phyloP scores from a whole-genome alignment of 352 stramenopile genomes.

The Phytophthora aleatoria region DNA sequence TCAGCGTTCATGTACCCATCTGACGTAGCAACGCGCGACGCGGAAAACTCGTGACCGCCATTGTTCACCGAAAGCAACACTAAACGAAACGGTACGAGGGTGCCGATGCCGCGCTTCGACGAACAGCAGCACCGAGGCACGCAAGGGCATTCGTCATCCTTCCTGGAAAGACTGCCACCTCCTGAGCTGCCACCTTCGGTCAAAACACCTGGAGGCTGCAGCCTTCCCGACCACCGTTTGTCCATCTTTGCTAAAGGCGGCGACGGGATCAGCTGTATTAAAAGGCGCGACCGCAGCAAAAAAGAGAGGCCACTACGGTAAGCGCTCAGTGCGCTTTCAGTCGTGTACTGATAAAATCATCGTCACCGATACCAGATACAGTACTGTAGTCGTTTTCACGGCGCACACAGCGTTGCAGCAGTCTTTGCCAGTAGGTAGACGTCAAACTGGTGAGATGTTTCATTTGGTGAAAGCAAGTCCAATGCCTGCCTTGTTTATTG shows the following conservation, averaged over 20 bases:
- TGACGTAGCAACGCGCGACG: background rate
- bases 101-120: background rate
- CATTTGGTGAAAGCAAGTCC: no score
- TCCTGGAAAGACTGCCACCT: no score
- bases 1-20: conserved; percentile 14
- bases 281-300: background rate
- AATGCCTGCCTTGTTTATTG: no score
- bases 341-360: no score
- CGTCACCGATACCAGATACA: no score
- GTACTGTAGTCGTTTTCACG: no score
- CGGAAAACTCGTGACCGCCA: background rate
- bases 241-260: conserved; percentile 26
- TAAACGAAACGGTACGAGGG: background rate
- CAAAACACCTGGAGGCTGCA: conserved; percentile 30
- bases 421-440: no score
- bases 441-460: no score
- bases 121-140: background rate
- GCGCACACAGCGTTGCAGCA: no score
- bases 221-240: conserved; percentile 12
- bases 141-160: no score
- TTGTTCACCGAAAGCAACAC: conserved; percentile 1
- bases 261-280: background rate
- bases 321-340: no score
- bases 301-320: background rate
- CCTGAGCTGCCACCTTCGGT: conserved; percentile 5